Evolutionary conservation across 768 basidiomycete species (phyloP), one percentile per base, ranked within the genome.

Genomic region (Macrolepiota albuminosa): DNA sequence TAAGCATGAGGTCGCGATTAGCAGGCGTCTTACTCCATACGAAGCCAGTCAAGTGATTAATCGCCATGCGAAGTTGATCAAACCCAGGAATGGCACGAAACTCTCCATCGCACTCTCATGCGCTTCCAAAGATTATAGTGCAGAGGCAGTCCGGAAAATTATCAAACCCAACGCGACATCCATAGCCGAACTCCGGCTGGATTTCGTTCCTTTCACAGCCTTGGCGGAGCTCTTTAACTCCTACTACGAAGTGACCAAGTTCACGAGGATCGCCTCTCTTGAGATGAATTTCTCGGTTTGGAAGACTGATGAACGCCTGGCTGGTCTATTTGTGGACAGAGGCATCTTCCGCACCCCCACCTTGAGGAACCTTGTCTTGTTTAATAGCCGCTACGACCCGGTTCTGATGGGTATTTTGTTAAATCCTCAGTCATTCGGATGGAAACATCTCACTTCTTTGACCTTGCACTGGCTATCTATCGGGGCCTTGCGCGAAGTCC

Each of bases 61-160:
- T 26, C 26, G 54, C 29, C 58, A 59, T 21, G 53, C 58, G 9
- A 47, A 21, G 31, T 54, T 54, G 36, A 59, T 59, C 14, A 16
- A 29, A 31, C 26, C 42, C 18, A 31, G 46, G 13, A 10, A n/a
- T 34, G 52, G 58, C 26, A 18, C 43, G 11, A 37, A n/a, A 11
- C 36, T 59, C 18, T 59, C 58, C n/a, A 54, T 59, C 3, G 46
- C 29, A 3, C 51, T 59, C 29, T 59, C 58, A 37, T 59, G 58
- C 16, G 52, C 51, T 24, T 59, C 58, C 36, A 52, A 45, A 3
- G 9, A 46, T 16, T 46, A 54, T 18, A 24, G 51, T 18, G 37
- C 58, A 9, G 43, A 54, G 10, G 58, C 37, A n/a, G 46, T 59
- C 26, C 31, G 26, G 10, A 54, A 54, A 16, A 24, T 59, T 45